Conservation (phyloP, 2,329 filamentous ascomycete species). For the Cladophialophora carrionii region DNA sequence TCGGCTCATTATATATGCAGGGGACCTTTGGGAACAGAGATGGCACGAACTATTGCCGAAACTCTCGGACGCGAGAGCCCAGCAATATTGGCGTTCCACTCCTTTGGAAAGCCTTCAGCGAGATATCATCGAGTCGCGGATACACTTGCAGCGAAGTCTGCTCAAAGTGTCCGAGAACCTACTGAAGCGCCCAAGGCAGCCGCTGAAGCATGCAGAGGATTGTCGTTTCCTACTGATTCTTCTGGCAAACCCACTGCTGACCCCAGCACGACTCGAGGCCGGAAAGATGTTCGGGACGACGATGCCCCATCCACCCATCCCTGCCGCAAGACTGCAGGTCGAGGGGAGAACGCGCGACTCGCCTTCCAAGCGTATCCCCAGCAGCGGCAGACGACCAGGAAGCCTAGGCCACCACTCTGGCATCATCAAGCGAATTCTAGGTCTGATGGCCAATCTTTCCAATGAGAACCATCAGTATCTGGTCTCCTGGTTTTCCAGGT, state of each 20-base stretch:
- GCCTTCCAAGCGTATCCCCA: constrained; percentile 29
- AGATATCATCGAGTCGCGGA: constrained; percentile 64
- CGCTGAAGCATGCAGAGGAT: constrained; percentile 69
- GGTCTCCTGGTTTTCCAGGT: constrained; percentile 75
- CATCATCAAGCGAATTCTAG: constrained; percentile 81
- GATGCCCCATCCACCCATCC: constrained; percentile 20
- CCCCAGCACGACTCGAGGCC: constrained; percentile 36
- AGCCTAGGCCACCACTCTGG: constrained; percentile 72
- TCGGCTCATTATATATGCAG: constrained; percentile 67
- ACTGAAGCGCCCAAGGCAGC: constrained; percentile 75
- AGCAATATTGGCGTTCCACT: constrained; percentile 49
- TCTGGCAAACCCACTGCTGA: constrained; percentile 74
- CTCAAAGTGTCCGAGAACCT: constrained; percentile 78
- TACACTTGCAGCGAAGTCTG: constrained; percentile 69
- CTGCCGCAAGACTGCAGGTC: constrained; percentile 6
- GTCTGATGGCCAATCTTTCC: constrained; percentile 75
- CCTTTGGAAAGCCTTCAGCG: constrained; percentile 45
- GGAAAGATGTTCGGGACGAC: constrained; percentile 23
- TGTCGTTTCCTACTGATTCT: constrained; percentile 78
- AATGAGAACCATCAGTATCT: constrained; percentile 76
- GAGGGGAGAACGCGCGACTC: constrained; percentile 33
- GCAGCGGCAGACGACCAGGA: constrained; percentile 40
- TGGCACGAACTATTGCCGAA: constrained; percentile 58
- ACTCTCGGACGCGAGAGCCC: constrained; percentile 32
- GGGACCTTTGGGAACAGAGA: constrained; percentile 65